Base-by-base conservation (phyloP, 192 early-diverging fungal species). In the Gamsiella multidivaricata region DNA sequence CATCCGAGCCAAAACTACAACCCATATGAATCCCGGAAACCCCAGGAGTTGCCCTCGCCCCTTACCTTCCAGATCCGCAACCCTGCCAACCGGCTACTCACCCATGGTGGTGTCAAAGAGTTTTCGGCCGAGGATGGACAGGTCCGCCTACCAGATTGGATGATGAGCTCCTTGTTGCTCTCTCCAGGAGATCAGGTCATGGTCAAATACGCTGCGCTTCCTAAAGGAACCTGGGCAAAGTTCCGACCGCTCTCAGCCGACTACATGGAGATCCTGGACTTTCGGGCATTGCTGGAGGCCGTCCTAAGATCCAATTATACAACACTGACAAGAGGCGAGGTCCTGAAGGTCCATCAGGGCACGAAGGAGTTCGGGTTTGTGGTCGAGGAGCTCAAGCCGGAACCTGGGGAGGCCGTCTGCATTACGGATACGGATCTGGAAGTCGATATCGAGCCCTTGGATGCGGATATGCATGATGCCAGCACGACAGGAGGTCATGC, bases 351-450 rank as follows among this genome's bases (percentile, higher is more conserved):
- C 9, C 74, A 80, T 8, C 87, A 91, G 23, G 84, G 82, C 9
- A 71, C 79, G 0, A 80, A 79, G 1, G 53, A 61, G 15, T 80
- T 74, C 61, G 43, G 65, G 23, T 94, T 95, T 64, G 53, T 86
- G 11, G 89, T 96, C 0, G 80, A 79, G 3, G 88, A 90, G 18
- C 79, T 96, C 7, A 85, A 94, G 75, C 91, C 92, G 0, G 81
- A 79, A 2, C 54, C 65, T 14, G 68, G 68, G 17, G 63, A 79
- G 3, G 93, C 88, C 11, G 90, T 92, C 26, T 86, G 90, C 11
- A 83, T 92, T 3, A 87, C 92, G 3, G 90, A 96, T 64, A 92
- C 91, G 0, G 94, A 96, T 80, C 70, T 96, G 18, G 89, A 89
- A 17, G 91, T 96, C 6, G 93, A 95, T 63, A 90, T 96, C 54